Evolutionary conservation across 257 asterid genomes (phyloP).

Genomic region (Scutellaria barbata): DNA sequence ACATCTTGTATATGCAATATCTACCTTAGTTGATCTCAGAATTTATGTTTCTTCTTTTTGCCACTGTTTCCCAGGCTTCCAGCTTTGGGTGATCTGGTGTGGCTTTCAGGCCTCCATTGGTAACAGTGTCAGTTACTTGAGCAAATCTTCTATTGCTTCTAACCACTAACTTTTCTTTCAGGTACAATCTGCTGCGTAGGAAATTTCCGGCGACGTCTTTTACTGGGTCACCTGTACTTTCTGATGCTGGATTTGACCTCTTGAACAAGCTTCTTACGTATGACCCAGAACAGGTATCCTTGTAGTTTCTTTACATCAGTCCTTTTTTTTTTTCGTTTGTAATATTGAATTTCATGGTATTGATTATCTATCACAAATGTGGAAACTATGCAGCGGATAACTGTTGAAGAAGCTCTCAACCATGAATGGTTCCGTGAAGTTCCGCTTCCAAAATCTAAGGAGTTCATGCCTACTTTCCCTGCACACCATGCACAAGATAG

Average conservation of each 20-base stretch:
- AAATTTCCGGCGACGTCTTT: slow-evolving; percentile 72
- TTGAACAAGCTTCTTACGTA: slow-evolving; percentile 80
- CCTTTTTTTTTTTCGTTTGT: background rate
- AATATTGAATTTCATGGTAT: background rate
- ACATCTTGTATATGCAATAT: slow-evolving; percentile 34
- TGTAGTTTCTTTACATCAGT: slow-evolving; percentile 11
- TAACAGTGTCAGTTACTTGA: slow-evolving; percentile 51
- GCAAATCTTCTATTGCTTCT: slow-evolving; percentile 48
- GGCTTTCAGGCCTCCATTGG: slow-evolving; percentile 81
- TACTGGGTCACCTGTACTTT: slow-evolving; percentile 75
- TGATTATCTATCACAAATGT: slow-evolving; percentile 6
- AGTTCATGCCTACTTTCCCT: slow-evolving; percentile 89
- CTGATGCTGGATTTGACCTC: slow-evolving; percentile 87
- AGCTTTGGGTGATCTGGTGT: slow-evolving; percentile 94
- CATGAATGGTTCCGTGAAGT: slow-evolving; percentile 89
- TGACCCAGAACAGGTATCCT: slow-evolving; percentile 75
- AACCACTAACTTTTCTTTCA: slow-evolving; percentile 53
- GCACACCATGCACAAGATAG: slow-evolving; percentile 86
- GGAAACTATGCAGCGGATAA: slow-evolving; percentile 58
- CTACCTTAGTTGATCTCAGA: slow-evolving; percentile 26
- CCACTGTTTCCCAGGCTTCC: slow-evolving; percentile 98
- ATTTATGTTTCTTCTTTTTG: slow-evolving; percentile 61
- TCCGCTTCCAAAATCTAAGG: slow-evolving; percentile 82
- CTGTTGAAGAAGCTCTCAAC: slow-evolving; percentile 77
- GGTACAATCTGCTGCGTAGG: slow-evolving; percentile 68